These are phyloP conservation scores for Tulasnella sp. DNA, from an alignment of 768 basidiomycete genomes.

Conservation along the genomic window DNA sequence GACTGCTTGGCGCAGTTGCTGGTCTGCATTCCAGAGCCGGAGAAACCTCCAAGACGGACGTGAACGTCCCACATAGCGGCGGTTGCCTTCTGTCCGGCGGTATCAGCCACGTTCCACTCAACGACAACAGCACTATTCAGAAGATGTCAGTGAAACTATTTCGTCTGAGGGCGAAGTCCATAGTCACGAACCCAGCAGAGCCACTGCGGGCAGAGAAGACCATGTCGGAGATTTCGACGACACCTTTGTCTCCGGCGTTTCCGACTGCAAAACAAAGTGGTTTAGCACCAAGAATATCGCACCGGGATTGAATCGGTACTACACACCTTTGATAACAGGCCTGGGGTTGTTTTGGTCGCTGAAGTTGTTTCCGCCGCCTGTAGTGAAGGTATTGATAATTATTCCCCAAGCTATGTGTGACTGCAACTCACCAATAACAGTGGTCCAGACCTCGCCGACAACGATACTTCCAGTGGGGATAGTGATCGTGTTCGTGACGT, in stretches of 20 bases:
- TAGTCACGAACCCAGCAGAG: slow-evolving; percentile 23
- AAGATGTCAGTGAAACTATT: background rate
- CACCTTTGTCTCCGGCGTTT: slow-evolving; percentile 40
- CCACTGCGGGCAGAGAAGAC: slow-evolving; percentile 47
- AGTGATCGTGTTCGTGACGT: slow-evolving; percentile 46
- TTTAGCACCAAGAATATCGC: background rate
- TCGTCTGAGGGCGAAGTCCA: background rate
- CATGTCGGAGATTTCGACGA: slow-evolving; percentile 57
- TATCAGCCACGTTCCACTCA: slow-evolving; percentile 50
- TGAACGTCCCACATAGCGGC: slow-evolving; percentile 56
- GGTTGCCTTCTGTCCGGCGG: slow-evolving; percentile 42
- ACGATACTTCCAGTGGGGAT: slow-evolving; percentile 53
- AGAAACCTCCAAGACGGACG: slow-evolving; percentile 33
- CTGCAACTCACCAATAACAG: slow-evolving; percentile 39
- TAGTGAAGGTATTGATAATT: background rate
- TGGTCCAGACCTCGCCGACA: slow-evolving; percentile 56
- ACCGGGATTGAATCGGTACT: background rate
- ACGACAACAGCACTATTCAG: slow-evolving; percentile 51
- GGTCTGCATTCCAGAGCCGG: slow-evolving; percentile 27
- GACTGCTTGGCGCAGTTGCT: slow-evolving; percentile 35
- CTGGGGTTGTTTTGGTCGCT: slow-evolving; percentile 38
- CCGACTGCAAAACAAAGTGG: slow-evolving; percentile 33
- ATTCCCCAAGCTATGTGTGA: background rate
- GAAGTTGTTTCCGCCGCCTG: slow-evolving; percentile 41
- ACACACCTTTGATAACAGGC: slow-evolving; percentile 36